These are phyloP conservation scores for Lathyrus tuberosus DNA, from an alignment of 306 rosid species.

Conservation along the genomic window DNA sequence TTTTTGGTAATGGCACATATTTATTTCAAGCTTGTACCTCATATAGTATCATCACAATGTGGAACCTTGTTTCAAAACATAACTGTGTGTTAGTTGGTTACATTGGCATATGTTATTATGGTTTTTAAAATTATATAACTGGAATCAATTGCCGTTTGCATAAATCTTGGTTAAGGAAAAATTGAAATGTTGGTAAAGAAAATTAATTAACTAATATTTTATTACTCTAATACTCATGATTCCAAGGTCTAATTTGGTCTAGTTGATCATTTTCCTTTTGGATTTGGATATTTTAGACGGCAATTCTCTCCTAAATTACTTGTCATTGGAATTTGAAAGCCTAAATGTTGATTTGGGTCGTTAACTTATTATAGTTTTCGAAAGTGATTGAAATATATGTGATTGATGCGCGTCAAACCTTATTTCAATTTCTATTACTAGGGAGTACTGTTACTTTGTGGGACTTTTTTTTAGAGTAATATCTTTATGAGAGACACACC, in stretches of 20 bases:
- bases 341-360: too few species aligned
- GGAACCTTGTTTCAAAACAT: neutral
- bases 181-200: neutral
- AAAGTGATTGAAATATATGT: too few species aligned
- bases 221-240: neutral
- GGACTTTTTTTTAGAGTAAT: too few species aligned
- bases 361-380: too few species aligned
- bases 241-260: neutral
- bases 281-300: conserved; percentile 36
- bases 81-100: conserved; percentile 24
- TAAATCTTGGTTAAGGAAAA: neutral
- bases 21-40: neutral
- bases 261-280: conserved; percentile 6
- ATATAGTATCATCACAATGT: conserved; percentile 19
- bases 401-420: too few species aligned
- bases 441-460: too few species aligned
- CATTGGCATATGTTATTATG: conserved; percentile 10
- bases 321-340: too few species aligned
- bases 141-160: conserved; percentile 44
- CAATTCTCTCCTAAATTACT: neutral
- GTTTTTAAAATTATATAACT: neutral
- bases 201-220: neutral
- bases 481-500: too few species aligned
- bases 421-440: too few species aligned
- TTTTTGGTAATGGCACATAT: neutral